Percentiles rank a stretch among this genome's conserved stretches.
phyloP scores from a whole-genome alignment of 2,329 filamentous ascomycete genomes.

The Alternaria sp. region DNA sequence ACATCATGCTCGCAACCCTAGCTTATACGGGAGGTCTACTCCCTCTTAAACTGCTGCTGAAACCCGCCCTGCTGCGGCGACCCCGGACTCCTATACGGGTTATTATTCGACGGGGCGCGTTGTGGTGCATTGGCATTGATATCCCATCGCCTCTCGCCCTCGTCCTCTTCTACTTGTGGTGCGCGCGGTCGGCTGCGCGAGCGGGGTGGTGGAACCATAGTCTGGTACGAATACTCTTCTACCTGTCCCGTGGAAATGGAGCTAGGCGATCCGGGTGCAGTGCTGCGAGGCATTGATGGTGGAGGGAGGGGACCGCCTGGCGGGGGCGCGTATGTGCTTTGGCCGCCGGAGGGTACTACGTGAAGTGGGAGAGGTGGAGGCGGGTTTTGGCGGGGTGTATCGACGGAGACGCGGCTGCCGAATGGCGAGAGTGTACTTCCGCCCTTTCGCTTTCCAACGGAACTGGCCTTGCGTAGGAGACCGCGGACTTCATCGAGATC shows the following conservation, averaged over 20 bases:
- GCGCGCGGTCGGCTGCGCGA: conserved; percentile 25
- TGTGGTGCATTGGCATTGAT: background rate
- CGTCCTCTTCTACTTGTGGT: conserved; percentile 23
- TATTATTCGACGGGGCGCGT: conserved; percentile 11
- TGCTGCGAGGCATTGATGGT: conserved; percentile 20
- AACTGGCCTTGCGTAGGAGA: conserved; percentile 53
- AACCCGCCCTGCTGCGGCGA: conserved; percentile 2
- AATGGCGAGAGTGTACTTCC: conserved; percentile 34
- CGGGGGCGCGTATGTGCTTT: conserved; percentile 33
- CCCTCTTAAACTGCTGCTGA: conserved; percentile 13
- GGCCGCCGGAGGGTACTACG: conserved; percentile 25
- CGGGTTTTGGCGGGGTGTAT: conserved; percentile 23
- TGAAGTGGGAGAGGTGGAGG: conserved; percentile 42
- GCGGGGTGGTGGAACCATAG: conserved; percentile 39
- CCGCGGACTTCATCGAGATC: conserved; percentile 56
- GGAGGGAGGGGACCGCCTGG: conserved; percentile 20
- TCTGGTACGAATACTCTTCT: conserved; percentile 43
- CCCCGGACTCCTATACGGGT: conserved; percentile 18
- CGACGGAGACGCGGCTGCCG: conserved; percentile 19
- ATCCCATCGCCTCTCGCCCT: conserved; percentile 24
- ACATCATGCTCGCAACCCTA: background rate
- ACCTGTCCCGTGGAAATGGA: conserved; percentile 42
- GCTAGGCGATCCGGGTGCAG: conserved; percentile 36
- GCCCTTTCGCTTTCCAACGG: conserved; percentile 51
- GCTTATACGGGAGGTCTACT: background rate